Conservation (phyloP, 306 rosid species). For the Fragaria vesca region DNA sequence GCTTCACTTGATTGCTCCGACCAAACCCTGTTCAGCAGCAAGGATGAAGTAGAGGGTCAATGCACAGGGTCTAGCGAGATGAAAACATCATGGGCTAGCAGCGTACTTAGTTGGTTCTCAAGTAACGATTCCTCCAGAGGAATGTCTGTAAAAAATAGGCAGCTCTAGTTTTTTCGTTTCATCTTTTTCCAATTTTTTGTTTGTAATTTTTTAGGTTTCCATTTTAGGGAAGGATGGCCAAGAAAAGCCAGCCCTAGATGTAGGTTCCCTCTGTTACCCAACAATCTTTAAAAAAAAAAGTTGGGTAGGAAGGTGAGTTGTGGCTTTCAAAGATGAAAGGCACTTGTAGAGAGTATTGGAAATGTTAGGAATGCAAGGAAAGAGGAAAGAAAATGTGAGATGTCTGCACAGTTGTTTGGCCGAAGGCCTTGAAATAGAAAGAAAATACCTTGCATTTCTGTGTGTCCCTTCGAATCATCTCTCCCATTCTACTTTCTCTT, state of each 20-base stretch:
- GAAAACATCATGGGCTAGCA: conserved; percentile 65
- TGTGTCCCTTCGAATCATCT: not conserved
- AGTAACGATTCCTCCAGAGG: conserved; percentile 60
- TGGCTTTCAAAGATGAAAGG: conserved; percentile 75
- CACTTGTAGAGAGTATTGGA: conserved; percentile 63
- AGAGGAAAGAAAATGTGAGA: not conserved
- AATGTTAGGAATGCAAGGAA: conserved; percentile 33
- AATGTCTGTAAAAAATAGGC: conserved; percentile 65
- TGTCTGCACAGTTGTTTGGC: conserved; percentile 51
- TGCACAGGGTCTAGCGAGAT: conserved; percentile 87
- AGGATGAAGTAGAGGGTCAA: conserved; percentile 73
- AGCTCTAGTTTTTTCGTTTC: conserved; percentile 31
- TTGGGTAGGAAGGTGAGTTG: conserved; percentile 48
- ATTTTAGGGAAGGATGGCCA: conserved; percentile 40
- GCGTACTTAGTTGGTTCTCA: conserved; percentile 45
- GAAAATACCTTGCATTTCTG: conserved; percentile 18
- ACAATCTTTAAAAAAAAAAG: conserved; percentile 44
- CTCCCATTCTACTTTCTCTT: not conserved
- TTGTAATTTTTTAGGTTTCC: conserved; percentile 51
- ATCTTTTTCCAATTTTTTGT: conserved; percentile 16
- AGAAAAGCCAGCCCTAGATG: conserved; percentile 42
- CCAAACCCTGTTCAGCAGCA: conserved; percentile 83
- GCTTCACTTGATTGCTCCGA: conserved; percentile 96
- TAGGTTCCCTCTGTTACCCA: conserved; percentile 63
- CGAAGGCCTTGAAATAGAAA: conserved; percentile 66